phyloP scores from a whole-genome alignment of 305 asterid species.

The Solanum hybrid region DNA sequence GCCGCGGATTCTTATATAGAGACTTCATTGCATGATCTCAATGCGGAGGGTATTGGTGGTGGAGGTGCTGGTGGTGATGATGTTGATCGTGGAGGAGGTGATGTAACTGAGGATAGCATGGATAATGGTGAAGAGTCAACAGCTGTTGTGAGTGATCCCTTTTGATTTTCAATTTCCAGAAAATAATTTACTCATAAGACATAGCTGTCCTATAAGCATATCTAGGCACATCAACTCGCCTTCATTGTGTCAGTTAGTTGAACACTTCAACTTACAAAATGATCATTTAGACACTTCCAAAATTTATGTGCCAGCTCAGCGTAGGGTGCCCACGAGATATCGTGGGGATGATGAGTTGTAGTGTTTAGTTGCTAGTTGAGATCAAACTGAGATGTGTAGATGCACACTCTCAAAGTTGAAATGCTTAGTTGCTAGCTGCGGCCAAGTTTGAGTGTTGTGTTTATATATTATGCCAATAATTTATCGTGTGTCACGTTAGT shows the following conservation, averaged over 20 bases:
- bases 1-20: slow-evolving; percentile 57
- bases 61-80: slow-evolving; percentile 1
- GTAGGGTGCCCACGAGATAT: not conserved
- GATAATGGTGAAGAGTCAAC: slow-evolving; percentile 12
- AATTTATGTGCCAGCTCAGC: not conserved
- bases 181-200: not conserved
- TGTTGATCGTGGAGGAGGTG: slow-evolving; percentile 12
- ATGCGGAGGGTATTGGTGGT: slow-evolving; percentile 21
- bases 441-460: not conserved
- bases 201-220: not conserved
- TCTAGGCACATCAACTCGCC: not conserved
- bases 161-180: not conserved
- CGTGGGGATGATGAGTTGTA: not conserved
- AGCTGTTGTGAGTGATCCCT: slow-evolving; percentile 9
- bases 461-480: not conserved
- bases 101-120: slow-evolving; percentile 14
- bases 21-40: slow-evolving; percentile 54
- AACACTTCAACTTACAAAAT: not conserved
- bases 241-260: not conserved
- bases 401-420: not conserved
- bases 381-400: not conserved
- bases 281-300: not conserved
- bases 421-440: not conserved
- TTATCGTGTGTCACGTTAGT: not conserved
- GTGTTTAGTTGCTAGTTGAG: not conserved